Percentiles rank a stretch among this genome's conserved stretches.
Conservation (phyloP, 2,329 filamentous ascomycete species). For the Ophiostoma sp. region DNA sequence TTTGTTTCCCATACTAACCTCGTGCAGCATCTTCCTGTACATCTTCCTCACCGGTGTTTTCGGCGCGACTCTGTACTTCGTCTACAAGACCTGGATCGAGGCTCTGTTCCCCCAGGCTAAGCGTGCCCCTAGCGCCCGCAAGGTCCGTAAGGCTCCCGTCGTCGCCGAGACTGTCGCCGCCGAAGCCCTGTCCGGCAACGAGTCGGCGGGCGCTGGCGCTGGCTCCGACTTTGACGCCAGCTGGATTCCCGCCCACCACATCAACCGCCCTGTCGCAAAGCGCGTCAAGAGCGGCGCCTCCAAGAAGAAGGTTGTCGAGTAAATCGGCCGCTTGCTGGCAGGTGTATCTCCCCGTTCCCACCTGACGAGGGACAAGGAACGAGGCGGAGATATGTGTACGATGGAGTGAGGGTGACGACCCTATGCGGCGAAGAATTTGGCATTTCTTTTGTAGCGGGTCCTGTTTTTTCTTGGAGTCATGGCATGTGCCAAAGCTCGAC, state of each 20-base stretch:
- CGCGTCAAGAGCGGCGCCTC: constrained; percentile 55
- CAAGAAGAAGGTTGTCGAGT: constrained; percentile 37
- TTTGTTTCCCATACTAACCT: not conserved
- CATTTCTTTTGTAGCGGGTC: not conserved
- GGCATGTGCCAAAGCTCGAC: not conserved
- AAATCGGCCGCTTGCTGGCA: not conserved
- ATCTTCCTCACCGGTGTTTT: constrained; percentile 77
- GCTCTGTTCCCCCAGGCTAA: constrained; percentile 90
- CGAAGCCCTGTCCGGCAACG: constrained; percentile 56
- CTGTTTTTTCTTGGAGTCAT: not conserved
- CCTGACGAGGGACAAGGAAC: too few species aligned
- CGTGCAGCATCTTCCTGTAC: constrained; percentile 86
- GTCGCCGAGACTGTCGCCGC: constrained; percentile 40
- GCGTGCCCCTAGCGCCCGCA: constrained; percentile 55
- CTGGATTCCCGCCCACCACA: constrained; percentile 88
- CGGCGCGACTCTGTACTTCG: constrained; percentile 80
- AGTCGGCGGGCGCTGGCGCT: constrained; percentile 63
- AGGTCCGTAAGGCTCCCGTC: constrained; percentile 56
- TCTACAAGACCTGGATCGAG: constrained; percentile 97
- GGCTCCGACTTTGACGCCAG: constrained; percentile 75
- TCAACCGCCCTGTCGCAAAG: constrained; percentile 74
- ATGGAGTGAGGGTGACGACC: not conserved
- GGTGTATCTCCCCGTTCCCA: too few species aligned
- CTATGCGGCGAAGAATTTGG: not conserved
- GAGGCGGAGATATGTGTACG: too few species aligned